A percentile compares a stretch with the other conserved stretches of the same genome.
Conservation (phyloP, 2,329 filamentous ascomycete species). For the Stenocarpella maydis region DNA sequence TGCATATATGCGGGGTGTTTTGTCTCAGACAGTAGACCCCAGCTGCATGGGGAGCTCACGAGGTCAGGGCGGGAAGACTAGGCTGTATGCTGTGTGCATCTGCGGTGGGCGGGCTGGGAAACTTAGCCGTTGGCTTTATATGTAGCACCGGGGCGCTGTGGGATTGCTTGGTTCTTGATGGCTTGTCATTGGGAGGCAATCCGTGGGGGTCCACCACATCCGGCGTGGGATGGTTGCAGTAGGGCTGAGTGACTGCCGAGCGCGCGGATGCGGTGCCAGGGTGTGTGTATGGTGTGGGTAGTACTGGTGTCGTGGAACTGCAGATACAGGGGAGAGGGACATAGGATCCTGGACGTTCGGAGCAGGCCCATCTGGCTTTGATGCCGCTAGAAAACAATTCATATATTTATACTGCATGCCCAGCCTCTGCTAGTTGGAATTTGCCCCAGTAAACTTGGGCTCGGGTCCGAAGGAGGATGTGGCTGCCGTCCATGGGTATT, state of each 20-base stretch:
- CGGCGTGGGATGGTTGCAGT: not conserved
- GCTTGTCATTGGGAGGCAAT: not conserved
- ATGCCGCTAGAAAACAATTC: not conserved
- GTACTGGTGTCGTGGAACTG: not conserved
- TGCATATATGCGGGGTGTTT: not conserved
- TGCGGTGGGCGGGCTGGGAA: no score
- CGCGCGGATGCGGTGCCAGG: no score
- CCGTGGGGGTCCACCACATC: no score
- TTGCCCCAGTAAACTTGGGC: not conserved
- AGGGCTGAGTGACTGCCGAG: slow-evolving; percentile 6
- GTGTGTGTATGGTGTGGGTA: not conserved
- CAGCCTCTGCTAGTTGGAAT: not conserved
- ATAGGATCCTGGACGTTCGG: not conserved
- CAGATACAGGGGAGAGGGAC: not conserved
- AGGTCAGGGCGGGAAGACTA: not conserved
- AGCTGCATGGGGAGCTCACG: no score
- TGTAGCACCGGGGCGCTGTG: not conserved
- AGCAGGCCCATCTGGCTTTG: not conserved
- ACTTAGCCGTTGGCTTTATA: not conserved
- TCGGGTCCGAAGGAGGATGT: not conserved
- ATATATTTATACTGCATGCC: not conserved
- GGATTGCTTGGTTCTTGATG: not conserved
- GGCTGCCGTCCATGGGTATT: not conserved
- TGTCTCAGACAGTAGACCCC: not conserved
- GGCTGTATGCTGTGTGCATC: not conserved